Base-by-base conservation (phyloP, 108 stramenopile genomes). In the Pelagomonas calceolata region DNA sequence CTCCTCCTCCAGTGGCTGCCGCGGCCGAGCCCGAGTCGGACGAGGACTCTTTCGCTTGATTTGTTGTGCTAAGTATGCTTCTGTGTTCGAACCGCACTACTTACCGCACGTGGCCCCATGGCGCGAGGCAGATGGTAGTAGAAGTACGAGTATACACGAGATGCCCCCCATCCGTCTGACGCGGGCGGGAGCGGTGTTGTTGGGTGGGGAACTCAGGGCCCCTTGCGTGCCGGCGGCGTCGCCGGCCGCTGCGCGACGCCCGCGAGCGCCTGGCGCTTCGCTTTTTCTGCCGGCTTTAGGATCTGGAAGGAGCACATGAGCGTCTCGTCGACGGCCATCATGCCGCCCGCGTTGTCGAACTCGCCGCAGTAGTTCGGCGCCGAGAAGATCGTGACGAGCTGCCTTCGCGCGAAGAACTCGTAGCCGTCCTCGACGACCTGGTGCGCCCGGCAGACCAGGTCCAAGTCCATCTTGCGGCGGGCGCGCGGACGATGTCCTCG, bases 261-360 rank as follows among this genome's bases (percentile, higher is more conserved):
- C 21, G 7, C 51, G 51, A 16, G 1, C 21, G 51, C 51, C 51
- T 60, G 51, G 51, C 51, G 51, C 51, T 60, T 60, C 21, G 51
- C 51, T 90, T 98, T 97, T 81, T 99, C 97, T 35, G 97, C 97
- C 1, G 99, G 99, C 88, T 99, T 98, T 71, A 98, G 78, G 79
- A 99, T 99, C 84, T 99, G 98, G 75, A 99, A 99, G 35, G 92
- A 94, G 81, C 98, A 99, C 98, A 99, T 98, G 75, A 99, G 92
- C 0, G 97, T 97, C 69, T 98, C 98, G 77, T 99, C 98, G 66
- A 99, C 98, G 82, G 93, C 95, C 98, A 99, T 99, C 98, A 99
- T 99, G 31, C 97, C 98, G 37, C 98, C 98, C 15, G 98, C 98
- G 71, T 99, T 99, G 73, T 98, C 94, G 74, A 98, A 98, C 85